Evolutionary conservation across 2,329 filamentous ascomycete genomes (phyloP).

Genomic region (Alternaria viburni): DNA sequence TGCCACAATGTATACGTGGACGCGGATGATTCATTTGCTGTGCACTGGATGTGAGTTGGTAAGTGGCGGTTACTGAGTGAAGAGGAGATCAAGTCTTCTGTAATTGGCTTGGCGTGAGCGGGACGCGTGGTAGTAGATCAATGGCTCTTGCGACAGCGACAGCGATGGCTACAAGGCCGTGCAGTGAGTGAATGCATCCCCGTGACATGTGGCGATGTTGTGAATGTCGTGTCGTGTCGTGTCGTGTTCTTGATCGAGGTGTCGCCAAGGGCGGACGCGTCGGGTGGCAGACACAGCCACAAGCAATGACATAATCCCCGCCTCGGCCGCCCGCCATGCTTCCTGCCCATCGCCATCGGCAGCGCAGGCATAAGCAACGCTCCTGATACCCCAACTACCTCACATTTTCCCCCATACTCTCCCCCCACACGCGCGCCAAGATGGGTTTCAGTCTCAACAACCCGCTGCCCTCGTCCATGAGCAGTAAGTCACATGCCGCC

Average conservation of each 20-base stretch:
- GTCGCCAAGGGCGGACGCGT: conserved; percentile 1
- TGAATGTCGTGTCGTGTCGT: neutral
- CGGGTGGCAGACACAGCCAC: conserved; percentile 1
- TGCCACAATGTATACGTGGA: neutral
- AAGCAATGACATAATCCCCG: conserved; percentile 4
- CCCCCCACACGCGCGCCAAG: conserved; percentile 8
- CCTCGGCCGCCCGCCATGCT: conserved; percentile 1
- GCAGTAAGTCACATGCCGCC: conserved; percentile 50
- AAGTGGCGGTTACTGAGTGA: neutral
- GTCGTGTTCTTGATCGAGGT: neutral
- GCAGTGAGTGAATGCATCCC: no score
- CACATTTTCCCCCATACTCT: neutral
- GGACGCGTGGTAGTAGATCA: neutral
- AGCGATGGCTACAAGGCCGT: neutral
- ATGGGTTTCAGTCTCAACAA: conserved; percentile 61
- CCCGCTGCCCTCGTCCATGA: conserved; percentile 60
- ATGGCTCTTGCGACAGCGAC: neutral
- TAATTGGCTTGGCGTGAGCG: neutral
- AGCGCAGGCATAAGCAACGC: conserved; percentile 6
- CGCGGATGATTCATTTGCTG: neutral
- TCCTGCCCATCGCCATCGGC: neutral
- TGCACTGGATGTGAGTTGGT: neutral
- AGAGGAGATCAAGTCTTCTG: no score
- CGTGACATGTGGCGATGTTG: neutral
- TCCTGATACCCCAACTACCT: neutral